phyloP scores from a whole-genome alignment of 768 basidiomycete species.

The Russula foetens region DNA sequence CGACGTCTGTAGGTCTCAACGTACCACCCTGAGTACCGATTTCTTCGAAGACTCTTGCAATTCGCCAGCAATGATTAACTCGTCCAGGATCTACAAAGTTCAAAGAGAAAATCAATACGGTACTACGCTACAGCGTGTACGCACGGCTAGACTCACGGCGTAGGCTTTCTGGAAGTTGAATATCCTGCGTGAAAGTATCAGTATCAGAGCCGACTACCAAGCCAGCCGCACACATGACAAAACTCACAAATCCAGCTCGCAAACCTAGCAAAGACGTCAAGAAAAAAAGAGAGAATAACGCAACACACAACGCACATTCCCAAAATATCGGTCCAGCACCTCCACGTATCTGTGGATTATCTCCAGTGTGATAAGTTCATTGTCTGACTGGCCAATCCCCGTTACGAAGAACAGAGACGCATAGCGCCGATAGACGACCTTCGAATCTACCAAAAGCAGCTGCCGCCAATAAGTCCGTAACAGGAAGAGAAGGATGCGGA shows the following conservation, averaged over 20 bases:
- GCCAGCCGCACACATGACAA: not conserved
- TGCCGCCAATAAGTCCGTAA: not conserved
- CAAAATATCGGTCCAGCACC: conserved; percentile 77
- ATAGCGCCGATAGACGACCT: conserved; percentile 93
- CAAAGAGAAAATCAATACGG: not conserved
- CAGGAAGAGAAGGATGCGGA: conserved; percentile 27
- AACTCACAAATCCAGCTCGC: conserved; percentile 84
- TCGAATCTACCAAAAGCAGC: conserved; percentile 42
- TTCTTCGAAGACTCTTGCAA: conserved; percentile 87
- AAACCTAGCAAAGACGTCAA: conserved; percentile 44
- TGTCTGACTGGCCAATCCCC: conserved; percentile 76
- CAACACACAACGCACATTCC: conserved; percentile 54
- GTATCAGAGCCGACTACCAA: not conserved
- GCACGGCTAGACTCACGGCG: conserved; percentile 39
- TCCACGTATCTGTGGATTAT: conserved; percentile 93
- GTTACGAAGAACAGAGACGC: conserved; percentile 94
- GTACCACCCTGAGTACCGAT: conserved; percentile 52
- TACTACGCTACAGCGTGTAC: not conserved
- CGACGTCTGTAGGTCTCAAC: conserved; percentile 9
- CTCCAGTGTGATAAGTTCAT: conserved; percentile 88
- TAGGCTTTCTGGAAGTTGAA: conserved; percentile 99
- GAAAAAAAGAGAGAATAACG: not conserved
- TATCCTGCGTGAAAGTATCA: conserved; percentile 43
- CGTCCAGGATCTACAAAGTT: conserved; percentile 66
- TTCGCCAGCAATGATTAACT: conserved; percentile 90